phyloP scores from a whole-genome alignment of 495 filamentous ascomycete species.

The Talaromyces proteolyticus region DNA sequence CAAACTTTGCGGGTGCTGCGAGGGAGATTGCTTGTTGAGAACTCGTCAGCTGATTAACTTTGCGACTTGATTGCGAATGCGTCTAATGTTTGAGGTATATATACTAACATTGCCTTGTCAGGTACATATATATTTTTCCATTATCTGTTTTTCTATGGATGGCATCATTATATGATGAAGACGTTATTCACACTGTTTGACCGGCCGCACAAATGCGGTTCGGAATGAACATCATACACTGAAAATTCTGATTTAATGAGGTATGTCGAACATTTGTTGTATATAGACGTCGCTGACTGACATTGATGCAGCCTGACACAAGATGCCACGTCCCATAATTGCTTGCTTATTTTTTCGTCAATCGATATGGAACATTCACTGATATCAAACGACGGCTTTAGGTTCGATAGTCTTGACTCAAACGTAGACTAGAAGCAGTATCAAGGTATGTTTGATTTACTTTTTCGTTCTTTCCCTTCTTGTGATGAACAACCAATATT shows the following conservation, averaged over 20 bases:
- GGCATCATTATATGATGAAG: slow-evolving; percentile 60
- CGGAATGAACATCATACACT: slow-evolving; percentile 74
- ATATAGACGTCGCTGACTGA: slow-evolving; percentile 34
- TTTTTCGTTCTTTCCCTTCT: slow-evolving; percentile 11
- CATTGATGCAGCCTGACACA: slow-evolving; percentile 34
- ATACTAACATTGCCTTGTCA: slow-evolving; percentile 10
- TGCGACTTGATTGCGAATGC: slow-evolving; percentile 5
- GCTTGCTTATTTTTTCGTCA: background rate
- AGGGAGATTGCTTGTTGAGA: slow-evolving; percentile 90
- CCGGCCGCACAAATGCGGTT: slow-evolving; percentile 44
- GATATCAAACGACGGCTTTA: slow-evolving; percentile 21
- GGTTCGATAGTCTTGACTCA: background rate
- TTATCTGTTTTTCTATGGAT: slow-evolving; percentile 8
- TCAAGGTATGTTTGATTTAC: slow-evolving; percentile 20
- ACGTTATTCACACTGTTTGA: slow-evolving; percentile 99
- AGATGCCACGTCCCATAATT: slow-evolving; percentile 29
- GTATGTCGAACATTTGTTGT: slow-evolving; percentile 40
- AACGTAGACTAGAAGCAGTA: slow-evolving; percentile 9
- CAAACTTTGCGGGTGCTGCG: slow-evolving; percentile 73
- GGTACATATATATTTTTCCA: slow-evolving; percentile 25
- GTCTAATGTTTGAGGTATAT: slow-evolving; percentile 7
- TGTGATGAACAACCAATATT: slow-evolving; percentile 68
- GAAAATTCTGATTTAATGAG: slow-evolving; percentile 99
- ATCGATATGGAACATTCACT: slow-evolving; percentile 11
- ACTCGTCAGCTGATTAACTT: slow-evolving; percentile 83